Conservation (phyloP, 495 filamentous ascomycete genomes). For the Antarctomyces pellizariae region DNA sequence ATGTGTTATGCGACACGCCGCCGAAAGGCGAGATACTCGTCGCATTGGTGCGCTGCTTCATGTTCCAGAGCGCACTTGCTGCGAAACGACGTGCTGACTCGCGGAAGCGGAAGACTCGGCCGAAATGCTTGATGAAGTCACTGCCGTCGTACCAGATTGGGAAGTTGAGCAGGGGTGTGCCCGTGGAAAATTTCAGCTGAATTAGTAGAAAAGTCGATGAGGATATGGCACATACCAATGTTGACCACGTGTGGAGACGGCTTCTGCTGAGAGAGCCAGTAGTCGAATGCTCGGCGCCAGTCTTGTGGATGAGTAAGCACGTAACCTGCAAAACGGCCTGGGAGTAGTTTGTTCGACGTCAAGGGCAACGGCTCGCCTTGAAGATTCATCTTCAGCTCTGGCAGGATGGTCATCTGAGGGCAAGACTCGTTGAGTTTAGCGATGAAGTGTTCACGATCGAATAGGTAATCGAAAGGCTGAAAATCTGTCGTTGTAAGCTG, state of each 20-base stretch:
- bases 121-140: slow-evolving; percentile 12
- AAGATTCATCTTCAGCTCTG: no score
- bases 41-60: slow-evolving; percentile 12
- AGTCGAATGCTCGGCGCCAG: slow-evolving; percentile 7
- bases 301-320: slow-evolving; percentile 8
- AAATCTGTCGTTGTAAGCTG: slow-evolving; percentile 1
- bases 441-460: slow-evolving; percentile 21
- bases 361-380: no score
- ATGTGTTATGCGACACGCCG: slow-evolving; percentile 5
- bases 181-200: no score
- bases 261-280: slow-evolving; percentile 8
- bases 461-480: slow-evolving; percentile 19
- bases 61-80: slow-evolving; percentile 13
- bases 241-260: no score
- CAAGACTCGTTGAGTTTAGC: slow-evolving; percentile 14
- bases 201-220: no score
- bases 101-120: slow-evolving; percentile 12
- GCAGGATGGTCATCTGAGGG: slow-evolving; percentile 16
- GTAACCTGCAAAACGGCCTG: no score
- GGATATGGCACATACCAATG: no score
- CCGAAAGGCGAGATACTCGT: no score
- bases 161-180: slow-evolving; percentile 18
- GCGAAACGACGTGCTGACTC: slow-evolving; percentile 12
- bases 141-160: slow-evolving; percentile 12
- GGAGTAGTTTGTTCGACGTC: no score